These are phyloP conservation scores for Lentithecium fluviatile DNA, from an alignment of 495 filamentous ascomycete species.

Conservation along the genomic window DNA sequence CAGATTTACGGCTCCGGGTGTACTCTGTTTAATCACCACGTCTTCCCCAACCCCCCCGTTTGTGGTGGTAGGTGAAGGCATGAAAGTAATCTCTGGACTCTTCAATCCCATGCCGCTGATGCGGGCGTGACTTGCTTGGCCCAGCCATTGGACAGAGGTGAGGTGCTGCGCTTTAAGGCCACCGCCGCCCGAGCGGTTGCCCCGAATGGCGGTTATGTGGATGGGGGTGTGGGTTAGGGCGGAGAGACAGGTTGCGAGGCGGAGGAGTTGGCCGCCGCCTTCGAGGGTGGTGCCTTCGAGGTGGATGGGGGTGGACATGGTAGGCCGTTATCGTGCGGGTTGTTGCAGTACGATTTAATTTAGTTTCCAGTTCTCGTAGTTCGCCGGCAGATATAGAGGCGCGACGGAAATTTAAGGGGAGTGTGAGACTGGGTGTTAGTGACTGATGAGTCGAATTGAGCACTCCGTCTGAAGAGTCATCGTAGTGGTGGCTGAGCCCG, in stretches of 20 bases:
- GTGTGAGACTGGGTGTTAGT: no score
- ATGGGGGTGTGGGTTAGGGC: conserved; percentile 65
- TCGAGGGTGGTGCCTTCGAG: conserved; percentile 61
- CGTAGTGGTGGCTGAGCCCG: no score
- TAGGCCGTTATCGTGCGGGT: neutral
- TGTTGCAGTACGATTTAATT: no score
- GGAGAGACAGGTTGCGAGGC: conserved; percentile 67
- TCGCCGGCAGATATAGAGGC: no score
- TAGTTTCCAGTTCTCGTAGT: no score
- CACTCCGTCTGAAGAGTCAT: no score
- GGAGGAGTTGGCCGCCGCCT: conserved; percentile 80
- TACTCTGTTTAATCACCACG: conserved; percentile 35
- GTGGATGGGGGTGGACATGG: conserved; percentile 14
- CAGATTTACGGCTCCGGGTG: conserved; percentile 60
- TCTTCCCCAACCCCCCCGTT: neutral
- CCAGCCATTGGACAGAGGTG: conserved; percentile 65
- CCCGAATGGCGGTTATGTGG: conserved; percentile 66
- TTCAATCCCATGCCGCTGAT: conserved; percentile 52
- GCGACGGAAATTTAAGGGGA: no score
- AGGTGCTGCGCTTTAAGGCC: conserved; percentile 79
- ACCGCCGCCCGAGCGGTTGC: conserved; percentile 55
- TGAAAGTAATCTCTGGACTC: conserved; percentile 45
- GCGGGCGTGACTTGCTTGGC: conserved; percentile 58
- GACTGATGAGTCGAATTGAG: no score
- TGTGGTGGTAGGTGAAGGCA: neutral